These are phyloP conservation scores for Jackrogersella minutella DNA, from an alignment of 495 filamentous ascomycete species.

Conservation along the genomic window DNA sequence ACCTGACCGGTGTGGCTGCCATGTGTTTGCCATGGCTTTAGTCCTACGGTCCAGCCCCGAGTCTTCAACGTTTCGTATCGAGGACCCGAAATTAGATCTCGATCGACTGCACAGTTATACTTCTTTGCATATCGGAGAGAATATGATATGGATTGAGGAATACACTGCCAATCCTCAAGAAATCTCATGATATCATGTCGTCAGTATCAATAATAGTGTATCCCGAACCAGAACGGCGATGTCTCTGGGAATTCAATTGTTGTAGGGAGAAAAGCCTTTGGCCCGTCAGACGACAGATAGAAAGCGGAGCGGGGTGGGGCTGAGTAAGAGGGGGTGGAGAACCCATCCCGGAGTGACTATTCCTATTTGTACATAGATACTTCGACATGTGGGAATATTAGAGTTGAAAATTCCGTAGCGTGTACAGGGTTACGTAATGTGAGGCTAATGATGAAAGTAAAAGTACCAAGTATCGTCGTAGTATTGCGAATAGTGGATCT, in stretches of 20 bases:
- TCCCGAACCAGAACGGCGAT: conserved; percentile 26
- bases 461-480: not conserved
- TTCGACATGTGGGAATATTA: not conserved
- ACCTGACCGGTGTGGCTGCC: conserved; percentile 7
- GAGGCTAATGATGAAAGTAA: conserved; percentile 22
- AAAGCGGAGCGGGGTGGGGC: conserved; percentile 34
- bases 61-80: conserved; percentile 19
- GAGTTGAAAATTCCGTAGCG: not conserved
- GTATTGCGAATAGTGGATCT: not conserved
- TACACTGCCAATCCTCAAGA: not conserved
- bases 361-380: conserved; percentile 15
- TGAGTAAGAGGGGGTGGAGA: conserved; percentile 32
- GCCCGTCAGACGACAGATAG: conserved; percentile 24
- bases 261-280: conserved; percentile 19
- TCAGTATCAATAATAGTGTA: conserved; percentile 23
- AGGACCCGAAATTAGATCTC: conserved; percentile 24
- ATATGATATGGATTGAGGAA: not conserved
- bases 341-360: conserved; percentile 9
- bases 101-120: conserved; percentile 13
- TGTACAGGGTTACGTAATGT: conserved; percentile 28
- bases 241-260: conserved; percentile 16
- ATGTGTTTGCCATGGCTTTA: conserved; percentile 4
- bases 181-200: conserved; percentile 22
- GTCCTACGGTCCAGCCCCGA: conserved; percentile 27
- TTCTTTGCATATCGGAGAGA: not conserved